phyloP scores from a whole-genome alignment of 345 rosid species.

The Hevea brasiliensis region DNA sequence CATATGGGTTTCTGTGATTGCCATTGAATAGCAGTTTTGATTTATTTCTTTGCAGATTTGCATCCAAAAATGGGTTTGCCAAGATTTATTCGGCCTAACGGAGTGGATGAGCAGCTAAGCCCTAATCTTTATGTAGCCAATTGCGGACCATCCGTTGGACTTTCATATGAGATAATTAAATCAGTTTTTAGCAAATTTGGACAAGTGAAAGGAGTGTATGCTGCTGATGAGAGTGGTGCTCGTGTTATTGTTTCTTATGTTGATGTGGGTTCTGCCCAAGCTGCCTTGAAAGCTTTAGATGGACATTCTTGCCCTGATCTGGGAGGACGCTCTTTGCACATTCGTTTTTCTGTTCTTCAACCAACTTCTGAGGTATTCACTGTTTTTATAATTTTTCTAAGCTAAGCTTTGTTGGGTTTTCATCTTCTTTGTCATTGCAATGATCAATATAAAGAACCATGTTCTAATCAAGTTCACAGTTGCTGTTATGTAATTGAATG shows the following conservation, averaged over 20 bases:
- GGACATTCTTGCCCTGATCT: slow-evolving; percentile 64
- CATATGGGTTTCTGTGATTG: too few species aligned
- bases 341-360: slow-evolving; percentile 65
- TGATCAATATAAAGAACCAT: too few species aligned
- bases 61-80: slow-evolving; percentile 41
- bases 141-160: slow-evolving; percentile 88
- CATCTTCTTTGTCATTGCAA: too few species aligned
- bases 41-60: not conserved
- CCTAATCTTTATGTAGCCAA: slow-evolving; percentile 81
- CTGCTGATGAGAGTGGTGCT: slow-evolving; percentile 86
- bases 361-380: slow-evolving; percentile 44
- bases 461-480: too few species aligned
- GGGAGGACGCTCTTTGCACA: slow-evolving; percentile 66
- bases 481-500: too few species aligned
- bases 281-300: slow-evolving; percentile 54
- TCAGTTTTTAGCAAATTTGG: slow-evolving; percentile 67
- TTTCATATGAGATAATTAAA: slow-evolving; percentile 53
- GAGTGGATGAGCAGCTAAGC: slow-evolving; percentile 27
- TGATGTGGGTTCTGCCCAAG: slow-evolving; percentile 49
- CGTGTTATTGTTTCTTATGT: slow-evolving; percentile 73
- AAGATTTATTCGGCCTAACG: slow-evolving; percentile 59
- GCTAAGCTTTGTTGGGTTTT: not conserved
- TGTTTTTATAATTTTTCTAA: too few species aligned
- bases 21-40: too few species aligned
- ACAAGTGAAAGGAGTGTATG: slow-evolving; percentile 57